Conservation (phyloP, 75 land plant genomes). For the Ceratopteris richardii region DNA sequence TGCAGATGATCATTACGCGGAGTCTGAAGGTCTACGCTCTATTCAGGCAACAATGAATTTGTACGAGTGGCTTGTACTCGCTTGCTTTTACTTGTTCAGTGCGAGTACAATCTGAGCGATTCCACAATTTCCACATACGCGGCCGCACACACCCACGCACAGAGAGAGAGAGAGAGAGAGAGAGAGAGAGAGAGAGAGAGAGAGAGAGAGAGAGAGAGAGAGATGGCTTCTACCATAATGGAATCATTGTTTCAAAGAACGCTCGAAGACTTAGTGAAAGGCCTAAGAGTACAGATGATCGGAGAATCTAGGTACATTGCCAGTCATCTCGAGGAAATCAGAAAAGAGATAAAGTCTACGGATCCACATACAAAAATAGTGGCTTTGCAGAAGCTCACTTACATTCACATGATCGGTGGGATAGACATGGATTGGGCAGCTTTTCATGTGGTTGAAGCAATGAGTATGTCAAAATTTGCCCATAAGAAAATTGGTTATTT, state of each 20-base stretch:
- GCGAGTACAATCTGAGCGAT: no score
- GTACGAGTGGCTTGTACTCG: no score
- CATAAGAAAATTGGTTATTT: constrained; percentile 65
- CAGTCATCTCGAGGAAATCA: constrained; percentile 59
- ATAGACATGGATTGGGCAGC: constrained; percentile 65
- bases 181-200: not conserved
- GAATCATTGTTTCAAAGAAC: constrained; percentile 82
- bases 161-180: no score
- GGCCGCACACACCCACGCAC: no score
- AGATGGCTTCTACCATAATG: constrained; percentile 30
- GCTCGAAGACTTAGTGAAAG: constrained; percentile 72
- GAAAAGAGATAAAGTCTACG: constrained; percentile 77
- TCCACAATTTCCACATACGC: no score
- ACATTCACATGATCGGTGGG: constrained; percentile 55
- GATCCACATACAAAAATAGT: constrained; percentile 60
- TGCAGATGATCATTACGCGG: no score
- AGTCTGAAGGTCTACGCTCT: no score
- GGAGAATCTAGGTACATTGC: constrained; percentile 48
- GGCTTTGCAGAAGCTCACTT: constrained; percentile 82
- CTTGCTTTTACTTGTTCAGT: no score
- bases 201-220: no score
- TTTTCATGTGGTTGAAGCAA: constrained; percentile 71
- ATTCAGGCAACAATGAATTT: no score
- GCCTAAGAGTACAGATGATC: constrained; percentile 44
- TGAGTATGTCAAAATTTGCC: constrained; percentile 49